These are phyloP conservation scores for Chondrostereum purpureum DNA, from an alignment of 1,284 basidiomycete species.

Conservation along the genomic window DNA sequence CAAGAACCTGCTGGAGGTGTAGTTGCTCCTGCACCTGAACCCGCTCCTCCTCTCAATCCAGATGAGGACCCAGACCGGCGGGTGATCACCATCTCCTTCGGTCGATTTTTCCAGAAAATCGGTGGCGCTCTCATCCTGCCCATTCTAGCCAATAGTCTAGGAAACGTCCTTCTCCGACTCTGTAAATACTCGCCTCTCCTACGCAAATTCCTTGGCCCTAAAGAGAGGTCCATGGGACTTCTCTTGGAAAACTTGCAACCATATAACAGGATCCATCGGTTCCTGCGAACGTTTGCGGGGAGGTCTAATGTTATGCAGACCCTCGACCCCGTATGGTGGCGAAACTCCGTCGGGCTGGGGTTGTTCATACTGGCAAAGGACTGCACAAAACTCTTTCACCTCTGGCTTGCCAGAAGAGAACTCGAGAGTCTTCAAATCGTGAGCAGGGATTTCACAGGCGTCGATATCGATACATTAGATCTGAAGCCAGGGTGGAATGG, in stretches of 20 bases:
- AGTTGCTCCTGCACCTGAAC: constrained; percentile 13
- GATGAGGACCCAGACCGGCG: constrained; percentile 24
- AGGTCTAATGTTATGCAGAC: constrained; percentile 17
- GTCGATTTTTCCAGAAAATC: constrained; percentile 55
- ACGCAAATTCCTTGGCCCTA: constrained; percentile 39
- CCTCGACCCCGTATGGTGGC: constrained; percentile 40
- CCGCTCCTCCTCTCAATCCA: neutral
- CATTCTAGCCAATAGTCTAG: constrained; percentile 58
- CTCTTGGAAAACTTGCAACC: neutral
- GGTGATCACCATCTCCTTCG: constrained; percentile 48
- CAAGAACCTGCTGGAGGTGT: constrained; percentile 17
- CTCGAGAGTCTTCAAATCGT: constrained; percentile 59
- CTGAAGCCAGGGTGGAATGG: constrained; percentile 33
- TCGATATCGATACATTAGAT: constrained; percentile 60
- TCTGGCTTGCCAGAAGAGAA: constrained; percentile 64
- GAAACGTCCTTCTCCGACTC: constrained; percentile 46
- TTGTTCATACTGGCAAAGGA: constrained; percentile 64
- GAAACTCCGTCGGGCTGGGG: constrained; percentile 64
- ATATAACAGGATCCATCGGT: neutral
- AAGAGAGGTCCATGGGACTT: constrained; percentile 14
- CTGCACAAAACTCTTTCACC: constrained; percentile 54
- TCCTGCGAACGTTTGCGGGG: neutral
- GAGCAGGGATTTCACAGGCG: constrained; percentile 61
- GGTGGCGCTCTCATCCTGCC: constrained; percentile 64
- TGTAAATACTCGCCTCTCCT: constrained; percentile 43